Conservation (phyloP, 2,329 filamentous ascomycete genomes). For the Epichloe bromicola region DNA sequence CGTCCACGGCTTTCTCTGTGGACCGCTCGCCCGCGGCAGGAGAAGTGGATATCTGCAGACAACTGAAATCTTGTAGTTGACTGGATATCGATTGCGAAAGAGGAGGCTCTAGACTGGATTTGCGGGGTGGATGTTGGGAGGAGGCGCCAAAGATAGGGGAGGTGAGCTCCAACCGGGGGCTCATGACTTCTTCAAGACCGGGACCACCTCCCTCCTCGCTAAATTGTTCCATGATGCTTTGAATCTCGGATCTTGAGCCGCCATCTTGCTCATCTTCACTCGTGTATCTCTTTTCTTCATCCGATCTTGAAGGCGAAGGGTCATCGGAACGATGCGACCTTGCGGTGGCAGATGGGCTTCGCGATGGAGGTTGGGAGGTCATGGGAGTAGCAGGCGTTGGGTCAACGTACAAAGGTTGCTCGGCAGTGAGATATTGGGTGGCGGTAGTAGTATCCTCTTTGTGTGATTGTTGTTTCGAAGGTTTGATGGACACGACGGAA, state of each 20-base stretch:
- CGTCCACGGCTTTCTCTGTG: slow-evolving; percentile 27
- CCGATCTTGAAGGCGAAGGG: slow-evolving; percentile 41
- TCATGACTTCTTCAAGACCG: slow-evolving; percentile 78
- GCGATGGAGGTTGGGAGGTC: slow-evolving; percentile 42
- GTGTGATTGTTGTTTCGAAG: slow-evolving; percentile 24
- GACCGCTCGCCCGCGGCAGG: slow-evolving; percentile 26
- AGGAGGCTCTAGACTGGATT: slow-evolving; percentile 72
- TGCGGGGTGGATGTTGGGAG: slow-evolving; percentile 62
- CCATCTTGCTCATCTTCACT: slow-evolving; percentile 55
- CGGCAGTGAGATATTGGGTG: slow-evolving; percentile 33
- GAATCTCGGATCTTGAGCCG: slow-evolving; percentile 72
- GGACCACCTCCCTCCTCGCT: slow-evolving; percentile 60
- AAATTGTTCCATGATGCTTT: slow-evolving; percentile 97
- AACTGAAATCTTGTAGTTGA: slow-evolving; percentile 35
- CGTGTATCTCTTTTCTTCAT: slow-evolving; percentile 43
- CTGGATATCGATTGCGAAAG: slow-evolving; percentile 37
- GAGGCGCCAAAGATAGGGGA: slow-evolving; percentile 60
- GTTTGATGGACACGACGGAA: slow-evolving; percentile 36
- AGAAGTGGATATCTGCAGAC: slow-evolving; percentile 25
- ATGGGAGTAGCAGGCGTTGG: slow-evolving; percentile 45
- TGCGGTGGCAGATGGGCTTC: slow-evolving; percentile 43
- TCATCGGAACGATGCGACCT: slow-evolving; percentile 31
- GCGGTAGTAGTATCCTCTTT: slow-evolving; percentile 19
- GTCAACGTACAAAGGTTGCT: slow-evolving; percentile 38
- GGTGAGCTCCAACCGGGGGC: slow-evolving; percentile 70